Evolutionary conservation across 345 rosid genomes (phyloP).

Genomic region (Pugionium dolabratum): DNA sequence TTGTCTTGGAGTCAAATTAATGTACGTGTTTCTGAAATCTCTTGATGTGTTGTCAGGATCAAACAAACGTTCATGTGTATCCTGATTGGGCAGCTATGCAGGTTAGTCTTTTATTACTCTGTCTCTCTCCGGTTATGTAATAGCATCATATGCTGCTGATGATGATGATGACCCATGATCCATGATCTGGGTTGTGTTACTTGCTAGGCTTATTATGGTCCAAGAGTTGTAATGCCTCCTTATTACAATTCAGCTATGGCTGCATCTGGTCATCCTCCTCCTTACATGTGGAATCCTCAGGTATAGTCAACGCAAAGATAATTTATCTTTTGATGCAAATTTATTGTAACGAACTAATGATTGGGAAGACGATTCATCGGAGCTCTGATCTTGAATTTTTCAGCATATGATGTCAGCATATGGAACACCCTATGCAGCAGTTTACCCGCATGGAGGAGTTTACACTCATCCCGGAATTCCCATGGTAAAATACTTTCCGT

Average conservation of each 20-base stretch:
- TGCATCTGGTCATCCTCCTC: constrained; percentile 67
- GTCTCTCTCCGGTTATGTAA: constrained; percentile 5
- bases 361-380: constrained; percentile 3
- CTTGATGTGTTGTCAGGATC: constrained; percentile 60
- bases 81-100: constrained; percentile 95
- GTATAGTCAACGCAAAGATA: constrained; percentile 38
- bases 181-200: not conserved
- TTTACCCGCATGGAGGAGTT: constrained; percentile 83
- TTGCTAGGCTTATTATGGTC: constrained; percentile 86
- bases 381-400: constrained; percentile 25
- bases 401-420: constrained; percentile 92
- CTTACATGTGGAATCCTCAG: constrained; percentile 92
- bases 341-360: not conserved
- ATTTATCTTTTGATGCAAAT: not conserved
- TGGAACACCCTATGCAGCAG: constrained; percentile 76
- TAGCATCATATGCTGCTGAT: constrained; percentile 8
- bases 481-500: constrained; percentile 47
- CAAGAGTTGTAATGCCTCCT: constrained; percentile 71
- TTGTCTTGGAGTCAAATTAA: constrained; percentile 24
- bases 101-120: constrained; percentile 45
- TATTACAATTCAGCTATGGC: constrained; percentile 77
- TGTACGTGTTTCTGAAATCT: not conserved
- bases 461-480: constrained; percentile 85
- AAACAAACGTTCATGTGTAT: constrained; percentile 66
- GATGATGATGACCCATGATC: constrained; percentile 17